A percentile compares a stretch with the other conserved stretches of the same genome.
These are phyloP conservation scores for Lomentospora prolificans DNA, from an alignment of 2,329 filamentous ascomycete genomes.

Conservation along the genomic window DNA sequence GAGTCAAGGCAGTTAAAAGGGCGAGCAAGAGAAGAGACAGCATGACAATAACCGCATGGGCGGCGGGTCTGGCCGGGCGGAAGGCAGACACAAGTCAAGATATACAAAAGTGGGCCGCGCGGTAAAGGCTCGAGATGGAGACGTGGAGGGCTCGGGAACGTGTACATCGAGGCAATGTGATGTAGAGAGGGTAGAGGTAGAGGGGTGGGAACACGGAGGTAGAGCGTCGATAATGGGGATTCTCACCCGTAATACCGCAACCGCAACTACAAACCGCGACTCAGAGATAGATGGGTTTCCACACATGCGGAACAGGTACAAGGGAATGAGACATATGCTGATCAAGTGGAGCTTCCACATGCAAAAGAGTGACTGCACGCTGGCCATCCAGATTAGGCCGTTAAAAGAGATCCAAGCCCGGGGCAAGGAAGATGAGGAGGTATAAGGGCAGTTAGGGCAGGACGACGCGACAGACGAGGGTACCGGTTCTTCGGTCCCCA, in stretches of 20 bases:
- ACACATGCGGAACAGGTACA: neutral
- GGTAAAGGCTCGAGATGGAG: conserved; percentile 1
- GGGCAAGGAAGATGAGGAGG: neutral
- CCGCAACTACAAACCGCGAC: neutral
- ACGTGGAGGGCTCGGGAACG: neutral
- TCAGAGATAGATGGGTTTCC: neutral
- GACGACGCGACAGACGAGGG: neutral
- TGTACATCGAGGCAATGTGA: neutral
- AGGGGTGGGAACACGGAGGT: neutral
- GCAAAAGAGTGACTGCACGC: neutral
- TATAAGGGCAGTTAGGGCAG: neutral
- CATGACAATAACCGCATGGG: neutral
- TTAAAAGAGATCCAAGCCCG: neutral
- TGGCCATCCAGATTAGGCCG: neutral
- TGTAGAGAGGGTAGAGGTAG: neutral
- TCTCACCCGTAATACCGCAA: neutral
- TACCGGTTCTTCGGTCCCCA: neutral
- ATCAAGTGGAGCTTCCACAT: conserved; percentile 8
- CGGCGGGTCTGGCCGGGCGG: neutral
- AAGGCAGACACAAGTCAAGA: conserved; percentile 6
- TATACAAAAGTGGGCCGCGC: conserved; percentile 8
- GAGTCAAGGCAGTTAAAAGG: neutral
- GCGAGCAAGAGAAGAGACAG: neutral
- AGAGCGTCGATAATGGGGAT: neutral
- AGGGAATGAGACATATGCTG: conserved; percentile 5